These are phyloP conservation scores for Yueomyces sp. DNA, from an alignment of 1,139 yeast species.

Conservation along the genomic window DNA sequence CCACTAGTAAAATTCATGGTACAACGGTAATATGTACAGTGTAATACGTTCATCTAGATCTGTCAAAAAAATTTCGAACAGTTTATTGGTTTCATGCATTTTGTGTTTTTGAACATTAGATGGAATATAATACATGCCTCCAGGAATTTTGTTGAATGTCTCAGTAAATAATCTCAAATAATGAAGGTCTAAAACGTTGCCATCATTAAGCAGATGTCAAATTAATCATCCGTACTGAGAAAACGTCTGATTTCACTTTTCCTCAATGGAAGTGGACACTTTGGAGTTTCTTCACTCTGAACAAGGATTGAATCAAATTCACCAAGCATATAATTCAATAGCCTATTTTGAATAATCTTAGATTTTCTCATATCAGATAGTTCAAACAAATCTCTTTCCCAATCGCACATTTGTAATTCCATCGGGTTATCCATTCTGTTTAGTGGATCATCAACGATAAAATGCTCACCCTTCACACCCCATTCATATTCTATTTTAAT, in stretches of 20 bases:
- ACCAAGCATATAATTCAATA: constrained; percentile 1
- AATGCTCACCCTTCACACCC: constrained; percentile 1
- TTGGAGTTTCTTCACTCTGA: constrained; percentile 4
- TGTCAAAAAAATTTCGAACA: too few species aligned
- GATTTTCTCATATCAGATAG: constrained; percentile 8
- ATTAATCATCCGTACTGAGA: not conserved
- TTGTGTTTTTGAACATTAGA: too few species aligned
- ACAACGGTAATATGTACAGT: too few species aligned
- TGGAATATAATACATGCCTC: too few species aligned
- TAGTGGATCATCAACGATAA: constrained; percentile 8
- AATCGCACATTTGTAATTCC: constrained; percentile 11
- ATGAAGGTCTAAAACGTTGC: too few species aligned
- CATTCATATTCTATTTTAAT: too few species aligned
- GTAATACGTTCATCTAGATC: too few species aligned
- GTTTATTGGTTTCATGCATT: too few species aligned
- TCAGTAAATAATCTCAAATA: too few species aligned
- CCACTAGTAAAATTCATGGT: too few species aligned
- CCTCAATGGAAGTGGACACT: constrained; percentile 3
- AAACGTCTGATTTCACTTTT: constrained; percentile 4
- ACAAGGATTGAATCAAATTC: not conserved
- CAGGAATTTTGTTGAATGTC: too few species aligned
- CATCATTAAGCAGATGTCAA: too few species aligned
- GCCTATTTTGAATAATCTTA: constrained; percentile 1
- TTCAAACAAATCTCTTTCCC: constrained; percentile 10
- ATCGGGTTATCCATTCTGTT: constrained; percentile 12